Evolutionary conservation across 345 rosid genomes (phyloP).

Genomic region (Acer negundo): DNA sequence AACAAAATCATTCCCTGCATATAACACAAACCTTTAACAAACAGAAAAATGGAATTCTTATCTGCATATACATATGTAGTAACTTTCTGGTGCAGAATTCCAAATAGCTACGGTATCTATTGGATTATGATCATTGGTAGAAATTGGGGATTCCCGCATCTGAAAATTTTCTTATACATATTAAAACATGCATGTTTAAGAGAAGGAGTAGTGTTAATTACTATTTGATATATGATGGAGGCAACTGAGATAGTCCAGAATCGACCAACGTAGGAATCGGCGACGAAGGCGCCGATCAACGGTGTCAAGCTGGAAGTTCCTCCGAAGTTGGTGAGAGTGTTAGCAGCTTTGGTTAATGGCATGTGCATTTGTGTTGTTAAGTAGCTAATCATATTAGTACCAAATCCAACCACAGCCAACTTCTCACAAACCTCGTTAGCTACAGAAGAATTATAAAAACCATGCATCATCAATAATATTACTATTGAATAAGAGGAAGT

Average conservation of each 20-base stretch:
- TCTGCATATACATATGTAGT: no score
- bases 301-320: slow-evolving; percentile 88
- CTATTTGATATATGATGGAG: slow-evolving; percentile 76
- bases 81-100: no score
- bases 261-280: slow-evolving; percentile 83
- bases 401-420: slow-evolving; percentile 84
- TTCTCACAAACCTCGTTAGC: slow-evolving; percentile 91
- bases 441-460: slow-evolving; percentile 21
- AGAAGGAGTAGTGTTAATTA: slow-evolving; percentile 19
- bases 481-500: neutral
- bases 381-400: slow-evolving; percentile 86
- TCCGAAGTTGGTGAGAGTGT: slow-evolving; percentile 84
- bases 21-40: neutral
- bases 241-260: slow-evolving; percentile 79
- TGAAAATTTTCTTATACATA: no score
- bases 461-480: neutral
- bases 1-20: slow-evolving; percentile 72
- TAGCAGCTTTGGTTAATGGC: slow-evolving; percentile 93
- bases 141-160: no score
- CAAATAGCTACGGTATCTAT: no score
- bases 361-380: slow-evolving; percentile 76
- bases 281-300: slow-evolving; percentile 80
- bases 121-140: no score
- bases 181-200: no score
- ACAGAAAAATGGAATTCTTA: neutral